phyloP scores from a whole-genome alignment of 352 stramenopile species.

The Phytopythium chamaehyphon region DNA sequence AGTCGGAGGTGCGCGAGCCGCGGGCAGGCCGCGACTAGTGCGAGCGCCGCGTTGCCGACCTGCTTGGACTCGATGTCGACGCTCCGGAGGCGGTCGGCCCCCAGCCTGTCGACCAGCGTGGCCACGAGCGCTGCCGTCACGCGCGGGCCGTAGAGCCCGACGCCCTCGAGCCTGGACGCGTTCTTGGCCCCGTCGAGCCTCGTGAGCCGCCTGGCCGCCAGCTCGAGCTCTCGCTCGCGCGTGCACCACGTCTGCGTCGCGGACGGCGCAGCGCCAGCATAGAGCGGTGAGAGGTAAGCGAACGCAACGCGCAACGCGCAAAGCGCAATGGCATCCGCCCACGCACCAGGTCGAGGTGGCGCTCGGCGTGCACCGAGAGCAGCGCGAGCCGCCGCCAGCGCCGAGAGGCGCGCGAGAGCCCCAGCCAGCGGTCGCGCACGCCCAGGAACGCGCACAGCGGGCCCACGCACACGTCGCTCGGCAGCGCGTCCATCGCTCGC shows the following conservation, averaged over 20 bases:
- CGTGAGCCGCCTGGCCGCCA: constrained; percentile 28
- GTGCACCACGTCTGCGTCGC: constrained; percentile 77
- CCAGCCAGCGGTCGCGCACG: constrained; percentile 52
- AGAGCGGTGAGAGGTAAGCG: background rate
- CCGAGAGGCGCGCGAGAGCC: constrained; percentile 45
- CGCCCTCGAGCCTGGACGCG: constrained; percentile 34
- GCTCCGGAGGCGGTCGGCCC: constrained; percentile 23
- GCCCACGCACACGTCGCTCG: constrained; percentile 34
- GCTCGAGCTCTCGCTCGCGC: constrained; percentile 52
- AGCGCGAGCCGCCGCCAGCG: constrained; percentile 55
- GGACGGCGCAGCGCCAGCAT: background rate
- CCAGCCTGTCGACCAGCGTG: constrained; percentile 38
- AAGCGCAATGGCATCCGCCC: background rate
- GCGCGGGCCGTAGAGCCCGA: constrained; percentile 59
- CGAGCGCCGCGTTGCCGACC: constrained; percentile 39
- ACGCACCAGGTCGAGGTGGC: constrained; percentile 54
- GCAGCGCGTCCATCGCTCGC: constrained; percentile 38
- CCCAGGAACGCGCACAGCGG: constrained; percentile 54
- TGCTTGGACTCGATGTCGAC: constrained; percentile 78
- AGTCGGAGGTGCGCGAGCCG: constrained; percentile 36
- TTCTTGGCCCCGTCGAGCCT: constrained; percentile 8
- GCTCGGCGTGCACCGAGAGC: constrained; percentile 46
- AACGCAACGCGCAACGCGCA: background rate
- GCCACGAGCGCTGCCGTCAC: constrained; percentile 40
- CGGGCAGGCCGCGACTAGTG: constrained; percentile 29